phyloP scores from a whole-genome alignment of 2,329 filamentous ascomycete species.

The Coniochaeta ligniaria region DNA sequence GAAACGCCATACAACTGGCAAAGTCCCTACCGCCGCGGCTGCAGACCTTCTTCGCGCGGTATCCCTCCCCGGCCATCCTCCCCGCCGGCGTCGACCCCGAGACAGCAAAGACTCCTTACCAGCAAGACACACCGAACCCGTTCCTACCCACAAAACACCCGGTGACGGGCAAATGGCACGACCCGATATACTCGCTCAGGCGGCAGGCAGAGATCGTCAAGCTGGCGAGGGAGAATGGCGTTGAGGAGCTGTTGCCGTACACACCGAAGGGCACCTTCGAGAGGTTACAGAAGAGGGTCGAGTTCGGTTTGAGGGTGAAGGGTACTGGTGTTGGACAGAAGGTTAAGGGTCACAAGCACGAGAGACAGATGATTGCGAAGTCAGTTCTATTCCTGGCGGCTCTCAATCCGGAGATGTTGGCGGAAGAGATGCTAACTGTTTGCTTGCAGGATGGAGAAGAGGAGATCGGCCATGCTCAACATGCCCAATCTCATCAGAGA shows the following conservation, averaged over 20 bases:
- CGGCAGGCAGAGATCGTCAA: slow-evolving; percentile 89
- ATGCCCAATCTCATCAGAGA: slow-evolving; percentile 89
- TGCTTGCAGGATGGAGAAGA: slow-evolving; percentile 65
- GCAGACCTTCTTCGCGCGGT: slow-evolving; percentile 80
- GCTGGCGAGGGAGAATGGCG: slow-evolving; percentile 68
- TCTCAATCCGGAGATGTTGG: neutral
- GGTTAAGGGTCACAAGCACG: slow-evolving; percentile 93
- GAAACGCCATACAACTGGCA: slow-evolving; percentile 49
- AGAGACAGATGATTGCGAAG: slow-evolving; percentile 74
- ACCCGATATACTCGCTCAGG: slow-evolving; percentile 75
- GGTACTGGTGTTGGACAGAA: slow-evolving; percentile 87
- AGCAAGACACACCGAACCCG: slow-evolving; percentile 61
- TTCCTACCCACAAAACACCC: slow-evolving; percentile 77
- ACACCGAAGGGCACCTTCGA: slow-evolving; percentile 69
- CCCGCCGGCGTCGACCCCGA: slow-evolving; percentile 32
- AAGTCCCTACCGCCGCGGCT: slow-evolving; percentile 70
- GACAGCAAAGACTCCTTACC: slow-evolving; percentile 38
- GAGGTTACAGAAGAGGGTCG: slow-evolving; percentile 63
- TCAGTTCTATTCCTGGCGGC: slow-evolving; percentile 30
- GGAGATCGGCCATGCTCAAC: slow-evolving; percentile 84
- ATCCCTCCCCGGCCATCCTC: slow-evolving; percentile 64
- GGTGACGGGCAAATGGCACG: slow-evolving; percentile 73
- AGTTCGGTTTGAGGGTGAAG: slow-evolving; percentile 78
- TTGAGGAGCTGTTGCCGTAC: slow-evolving; percentile 73
- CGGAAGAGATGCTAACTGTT: slow-evolving; percentile 20